Evolutionary conservation across 305 asterid genomes (phyloP).

Genomic region (Plantago coronopus): DNA sequence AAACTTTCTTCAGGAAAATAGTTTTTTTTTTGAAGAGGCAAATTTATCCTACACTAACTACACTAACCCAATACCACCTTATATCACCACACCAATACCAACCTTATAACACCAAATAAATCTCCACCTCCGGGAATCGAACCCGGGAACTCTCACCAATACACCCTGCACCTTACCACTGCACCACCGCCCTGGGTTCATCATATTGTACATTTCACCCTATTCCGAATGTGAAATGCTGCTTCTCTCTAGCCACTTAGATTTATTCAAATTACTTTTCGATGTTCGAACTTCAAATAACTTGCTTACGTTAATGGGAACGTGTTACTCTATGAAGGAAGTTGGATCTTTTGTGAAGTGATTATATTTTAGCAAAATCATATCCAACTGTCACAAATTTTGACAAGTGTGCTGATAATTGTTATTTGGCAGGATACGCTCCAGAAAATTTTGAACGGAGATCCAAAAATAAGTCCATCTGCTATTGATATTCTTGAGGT

Average conservation of each 20-base stretch:
- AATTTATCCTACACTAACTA: no score
- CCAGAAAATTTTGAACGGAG: conserved; percentile 53
- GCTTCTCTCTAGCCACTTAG: conserved; percentile 10
- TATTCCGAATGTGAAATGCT: neutral
- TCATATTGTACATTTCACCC: neutral
- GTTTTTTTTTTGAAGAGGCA: no score
- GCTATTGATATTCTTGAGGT: conserved; percentile 75
- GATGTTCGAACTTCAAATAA: neutral
- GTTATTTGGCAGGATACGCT: conserved; percentile 56
- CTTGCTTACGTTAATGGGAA: conserved; percentile 4
- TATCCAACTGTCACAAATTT: conserved; percentile 5
- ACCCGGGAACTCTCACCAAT: no score
- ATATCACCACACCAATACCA: no score
- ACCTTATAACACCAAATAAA: no score
- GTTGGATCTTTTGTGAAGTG: neutral
- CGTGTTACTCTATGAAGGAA: neutral
- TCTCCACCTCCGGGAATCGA: no score
- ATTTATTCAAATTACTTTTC: conserved; percentile 6
- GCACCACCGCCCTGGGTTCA: no score
- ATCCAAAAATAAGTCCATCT: conserved; percentile 57
- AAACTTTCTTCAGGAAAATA: no score
- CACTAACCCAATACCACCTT: no score
- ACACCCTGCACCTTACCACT: no score
- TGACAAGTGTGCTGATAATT: conserved; percentile 19
- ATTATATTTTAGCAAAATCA: neutral